Conservation (phyloP, 495 filamentous ascomycete genomes). For the Penicillium pulvis region DNA sequence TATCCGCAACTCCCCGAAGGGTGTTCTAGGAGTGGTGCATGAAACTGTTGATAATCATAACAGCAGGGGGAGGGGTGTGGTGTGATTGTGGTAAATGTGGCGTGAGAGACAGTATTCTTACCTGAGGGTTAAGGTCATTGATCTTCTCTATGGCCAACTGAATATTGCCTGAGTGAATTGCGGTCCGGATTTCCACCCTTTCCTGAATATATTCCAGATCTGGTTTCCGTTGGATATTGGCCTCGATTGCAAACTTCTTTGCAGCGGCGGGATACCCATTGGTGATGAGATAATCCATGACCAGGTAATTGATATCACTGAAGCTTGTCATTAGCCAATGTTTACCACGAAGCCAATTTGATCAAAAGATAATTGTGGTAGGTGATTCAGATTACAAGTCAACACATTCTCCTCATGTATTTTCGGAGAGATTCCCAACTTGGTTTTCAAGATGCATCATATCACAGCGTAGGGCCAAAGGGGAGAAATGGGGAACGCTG, state of each 20-base stretch:
- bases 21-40: conserved; percentile 98
- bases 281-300: conserved; percentile 96
- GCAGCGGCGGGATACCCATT: conserved; percentile 95
- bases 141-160: conserved; percentile 81
- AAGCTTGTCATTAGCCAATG: conserved; percentile 34
- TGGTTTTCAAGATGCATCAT: conserved; percentile 83
- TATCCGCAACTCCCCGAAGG: conserved; percentile 86
- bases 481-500: conserved; percentile 13
- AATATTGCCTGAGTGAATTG: conserved; percentile 82
- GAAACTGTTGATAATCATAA: conserved; percentile 96
- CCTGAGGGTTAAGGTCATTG: conserved; percentile 88
- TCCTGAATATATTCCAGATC: conserved; percentile 72
- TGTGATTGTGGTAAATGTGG: conserved; percentile 3
- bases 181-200: conserved; percentile 75
- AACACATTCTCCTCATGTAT: conserved; percentile 81
- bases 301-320: conserved; percentile 92
- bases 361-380: conserved; percentile 14
- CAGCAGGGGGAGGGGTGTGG: conserved; percentile 36
- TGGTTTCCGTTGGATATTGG: conserved; percentile 75
- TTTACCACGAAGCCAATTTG: conserved; percentile 11
- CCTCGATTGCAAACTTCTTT: conserved; percentile 89
- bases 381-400: conserved; percentile 69
- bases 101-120: conserved; percentile 48
- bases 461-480: conserved; percentile 20
- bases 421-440: conserved; percentile 99